A percentile compares a stretch with the other conserved stretches of the same genome.
phyloP scores from a whole-genome alignment of 2,329 filamentous ascomycete species.

The Neospermospora avenae region DNA sequence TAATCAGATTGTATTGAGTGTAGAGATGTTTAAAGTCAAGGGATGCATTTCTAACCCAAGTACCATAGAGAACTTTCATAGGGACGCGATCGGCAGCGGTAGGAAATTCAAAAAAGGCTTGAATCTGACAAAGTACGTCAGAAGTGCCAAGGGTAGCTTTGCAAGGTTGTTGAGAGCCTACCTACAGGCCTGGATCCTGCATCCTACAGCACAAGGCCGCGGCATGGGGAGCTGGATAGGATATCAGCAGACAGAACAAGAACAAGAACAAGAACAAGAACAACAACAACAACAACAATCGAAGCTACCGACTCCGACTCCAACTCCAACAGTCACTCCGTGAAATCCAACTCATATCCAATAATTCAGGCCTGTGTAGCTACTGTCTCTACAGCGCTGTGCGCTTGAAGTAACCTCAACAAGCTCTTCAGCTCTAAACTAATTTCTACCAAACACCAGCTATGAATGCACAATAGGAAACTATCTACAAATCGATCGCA shows the following conservation, averaged over 20 bases:
- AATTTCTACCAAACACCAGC: not conserved
- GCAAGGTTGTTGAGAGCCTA: not conserved
- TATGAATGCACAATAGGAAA: constrained; percentile 18
- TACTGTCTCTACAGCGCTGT: not conserved
- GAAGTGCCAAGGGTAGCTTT: not conserved
- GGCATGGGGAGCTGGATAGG: too few relatives aligned
- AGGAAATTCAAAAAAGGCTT: not conserved
- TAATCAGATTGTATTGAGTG: too few relatives aligned
- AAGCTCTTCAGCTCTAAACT: not conserved
- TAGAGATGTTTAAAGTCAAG: too few relatives aligned
- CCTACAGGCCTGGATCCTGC: too few relatives aligned
- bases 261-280: constrained; percentile 4
- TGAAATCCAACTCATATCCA: not conserved
- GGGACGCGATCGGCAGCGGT: not conserved
- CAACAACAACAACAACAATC: constrained; percentile 1
- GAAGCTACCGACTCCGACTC: not conserved
- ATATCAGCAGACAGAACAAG: constrained; percentile 2
- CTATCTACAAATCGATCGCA: constrained; percentile 19
- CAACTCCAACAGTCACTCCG: not conserved
- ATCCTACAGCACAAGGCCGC: not conserved
- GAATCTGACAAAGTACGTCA: not conserved
- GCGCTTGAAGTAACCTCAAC: not conserved
- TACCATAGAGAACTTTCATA: not conserved
- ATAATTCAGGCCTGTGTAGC: not conserved
- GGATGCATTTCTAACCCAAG: too few relatives aligned